Base-by-base conservation (phyloP, 495 filamentous ascomycete species). In the Cercophora newfieldiana region DNA sequence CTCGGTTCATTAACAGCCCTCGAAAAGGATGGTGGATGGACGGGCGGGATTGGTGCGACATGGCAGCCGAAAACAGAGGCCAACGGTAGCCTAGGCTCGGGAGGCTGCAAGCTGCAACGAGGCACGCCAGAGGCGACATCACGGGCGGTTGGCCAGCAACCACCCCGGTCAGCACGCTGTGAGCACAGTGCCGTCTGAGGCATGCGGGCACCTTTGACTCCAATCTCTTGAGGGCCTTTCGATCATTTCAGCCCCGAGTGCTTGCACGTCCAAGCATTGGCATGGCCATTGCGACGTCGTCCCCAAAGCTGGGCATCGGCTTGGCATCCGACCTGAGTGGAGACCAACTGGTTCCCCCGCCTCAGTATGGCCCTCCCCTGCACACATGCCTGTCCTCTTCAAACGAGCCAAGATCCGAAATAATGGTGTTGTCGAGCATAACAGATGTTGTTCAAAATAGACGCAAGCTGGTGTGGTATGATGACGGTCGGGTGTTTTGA, bases 231-330 rank as follows among this genome's bases (percentile, higher is more conserved):
- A 60, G 29, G 49, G 37, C 61, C 47, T 21, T 60, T 55, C 33
- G 26, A 12, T 28, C 19, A 54, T 29, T 28, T 55, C 61, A 63
- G 61, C 61, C 61, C 61, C 61, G 61, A 63, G 55, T 63, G 61
- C 48, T 48, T 55, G 61, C 61, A 16, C 61, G 21, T 7, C 61
- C 61, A 63, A 63, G 61, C 61, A 55, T 55, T 63, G 59, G 59
- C 59, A 61, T 44, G 5, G 22, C 59, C 59, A 31, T 61, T 30
- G 55, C 55, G 19, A n/a, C 55, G 55, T 30, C 26, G 37, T 61
- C 47, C 37, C 31, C 61, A 63, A 55, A 28, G 33, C 47, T 28
- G 47, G 47, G 59, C 25, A 25, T 29, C 16, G 4, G 37, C 59
- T 61, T 61, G 59, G 59, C 59, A 21, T 61, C 31, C 59, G 21